Evolutionary conservation across 2,329 filamentous ascomycete genomes (phyloP).

Genomic region (Pyrenochaeta sp.): DNA sequence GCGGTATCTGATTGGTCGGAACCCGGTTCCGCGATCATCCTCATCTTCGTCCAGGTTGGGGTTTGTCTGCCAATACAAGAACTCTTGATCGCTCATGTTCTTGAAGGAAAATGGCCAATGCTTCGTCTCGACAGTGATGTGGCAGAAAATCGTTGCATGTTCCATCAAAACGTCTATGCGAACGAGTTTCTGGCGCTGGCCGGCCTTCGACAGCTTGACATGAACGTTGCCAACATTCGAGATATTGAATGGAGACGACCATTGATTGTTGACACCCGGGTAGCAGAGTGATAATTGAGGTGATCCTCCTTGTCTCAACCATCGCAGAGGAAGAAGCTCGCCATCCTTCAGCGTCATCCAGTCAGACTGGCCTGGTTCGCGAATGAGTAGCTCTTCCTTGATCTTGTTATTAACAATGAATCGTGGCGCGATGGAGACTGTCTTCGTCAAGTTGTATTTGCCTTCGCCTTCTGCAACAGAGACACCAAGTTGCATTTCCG

Average conservation of each 20-base stretch:
- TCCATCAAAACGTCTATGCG: conserved; percentile 92
- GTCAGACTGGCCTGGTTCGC: conserved; percentile 90
- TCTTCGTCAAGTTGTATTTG: conserved; percentile 97
- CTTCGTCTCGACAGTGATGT: conserved; percentile 87
- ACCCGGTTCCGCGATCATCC: conserved; percentile 79
- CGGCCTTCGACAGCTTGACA: conserved; percentile 89
- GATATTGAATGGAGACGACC: conserved; percentile 98
- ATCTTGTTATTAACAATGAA: conserved; percentile 96
- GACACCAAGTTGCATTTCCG: conserved; percentile 90
- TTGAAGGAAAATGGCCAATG: conserved; percentile 99
- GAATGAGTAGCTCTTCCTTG: conserved; percentile 84
- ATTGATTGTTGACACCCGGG: conserved; percentile 92
- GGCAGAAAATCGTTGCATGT: conserved; percentile 89
- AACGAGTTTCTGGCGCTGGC: conserved; percentile 86
- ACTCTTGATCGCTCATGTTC: conserved; percentile 96
- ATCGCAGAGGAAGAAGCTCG: conserved; percentile 86
- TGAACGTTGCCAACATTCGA: conserved; percentile 92
- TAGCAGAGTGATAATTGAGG: conserved; percentile 95
- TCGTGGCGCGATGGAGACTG: conserved; percentile 89
- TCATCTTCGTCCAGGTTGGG: conserved; percentile 93
- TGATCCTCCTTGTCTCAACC: conserved; percentile 79
- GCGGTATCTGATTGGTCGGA: conserved; percentile 91
- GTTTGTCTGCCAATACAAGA: conserved; percentile 94
- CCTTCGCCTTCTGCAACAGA: conserved; percentile 90
- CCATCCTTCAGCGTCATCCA: conserved; percentile 78